Percentiles rank a stretch among this genome's conserved stretches.
These are phyloP conservation scores for Colletotrichum godetiae DNA, from an alignment of 2,329 filamentous ascomycete species.

Conservation along the genomic window DNA sequence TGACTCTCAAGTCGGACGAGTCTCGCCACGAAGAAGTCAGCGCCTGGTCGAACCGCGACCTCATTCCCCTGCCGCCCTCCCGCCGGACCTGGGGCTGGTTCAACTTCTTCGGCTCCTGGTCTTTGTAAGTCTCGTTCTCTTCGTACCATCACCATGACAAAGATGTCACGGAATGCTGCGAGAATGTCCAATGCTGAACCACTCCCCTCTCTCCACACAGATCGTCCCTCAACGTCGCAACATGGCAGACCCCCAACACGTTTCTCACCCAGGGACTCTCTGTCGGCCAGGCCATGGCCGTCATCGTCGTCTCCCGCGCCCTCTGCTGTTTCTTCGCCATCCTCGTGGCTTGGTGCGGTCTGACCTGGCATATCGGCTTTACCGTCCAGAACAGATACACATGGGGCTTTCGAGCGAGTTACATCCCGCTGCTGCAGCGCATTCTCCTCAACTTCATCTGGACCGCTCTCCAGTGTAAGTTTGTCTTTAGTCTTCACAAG, in stretches of 20 bases:
- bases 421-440: conserved; percentile 59
- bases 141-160: too few relatives aligned
- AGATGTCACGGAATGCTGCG: too few relatives aligned
- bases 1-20: conserved; percentile 51
- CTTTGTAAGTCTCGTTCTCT: conserved; percentile 42
- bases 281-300: conserved; percentile 57
- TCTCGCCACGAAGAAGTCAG: conserved; percentile 56
- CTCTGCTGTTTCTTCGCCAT: conserved; percentile 55
- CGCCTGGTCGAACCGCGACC: conserved; percentile 59
- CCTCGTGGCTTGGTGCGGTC: conserved; percentile 58
- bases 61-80: conserved; percentile 51
- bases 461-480: conserved; percentile 8
- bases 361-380: conserved; percentile 63
- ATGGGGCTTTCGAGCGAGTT: conserved; percentile 61
- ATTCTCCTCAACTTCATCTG: conserved; percentile 62
- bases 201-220: background rate
- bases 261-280: conserved; percentile 60
- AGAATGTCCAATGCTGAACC: background rate
- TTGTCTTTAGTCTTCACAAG: background rate
- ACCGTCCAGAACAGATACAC: conserved; percentile 61
- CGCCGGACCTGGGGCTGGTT: conserved; percentile 60
- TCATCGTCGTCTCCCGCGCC: conserved; percentile 56
- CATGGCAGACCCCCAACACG: conserved; percentile 60
- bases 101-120: conserved; percentile 57
- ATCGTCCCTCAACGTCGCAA: conserved; percentile 50